Evolutionary conservation across 2,329 filamentous ascomycete species (phyloP), one percentile per base, ranked within the genome.

Genomic region (Fusarium nurragi): DNA sequence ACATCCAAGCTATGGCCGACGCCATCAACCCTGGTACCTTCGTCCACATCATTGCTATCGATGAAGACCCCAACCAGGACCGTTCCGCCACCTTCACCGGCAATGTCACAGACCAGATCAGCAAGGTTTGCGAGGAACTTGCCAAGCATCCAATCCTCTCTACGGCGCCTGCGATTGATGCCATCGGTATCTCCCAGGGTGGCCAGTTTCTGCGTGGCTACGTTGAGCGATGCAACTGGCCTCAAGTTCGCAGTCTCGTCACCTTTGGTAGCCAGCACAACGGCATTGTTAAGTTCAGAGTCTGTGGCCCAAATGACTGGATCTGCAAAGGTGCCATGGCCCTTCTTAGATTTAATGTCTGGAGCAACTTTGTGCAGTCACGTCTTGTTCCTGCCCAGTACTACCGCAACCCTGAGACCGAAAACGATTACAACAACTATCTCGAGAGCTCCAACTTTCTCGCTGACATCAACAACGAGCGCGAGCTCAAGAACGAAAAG

Each of bases 381-480:
- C 86, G 86, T 18, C 83, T 98, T 10, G 92, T 99, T 5, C 95
- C 95, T 1, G 94, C 95, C 28, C 95, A 99, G 81, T 99, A 99
- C 81, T 98, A 90, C 82, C 90, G 94, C 49, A 87, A 94, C 66
- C 86, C 86, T 60, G 43, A 41, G 21, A 66, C 60, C 25, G 52
- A 49, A 30, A 19, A 36, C 26, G 76, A 81, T 58, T 78, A 93
- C 76, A 86, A 88, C 1, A 78, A 83, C 26, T 99, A 98, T 75
- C 85, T 98, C 19, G 86, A 89, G 67, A 76, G 87, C 74, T 95
- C 91, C 71, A 94, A 94, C 75, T 97, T 96, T 77, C 82, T 99
- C 10, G 95, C 94, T 11, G 94, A 98, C 74, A 90, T 98, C 79
- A 99, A 99, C 79, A 98, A 98, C 76, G 95, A 99, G 84, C 85